Evolutionary conservation across 805 yeast species (phyloP), one percentile per base, ranked within the genome.

Genomic region (Yamadazyma takamatsuzukensis): DNA sequence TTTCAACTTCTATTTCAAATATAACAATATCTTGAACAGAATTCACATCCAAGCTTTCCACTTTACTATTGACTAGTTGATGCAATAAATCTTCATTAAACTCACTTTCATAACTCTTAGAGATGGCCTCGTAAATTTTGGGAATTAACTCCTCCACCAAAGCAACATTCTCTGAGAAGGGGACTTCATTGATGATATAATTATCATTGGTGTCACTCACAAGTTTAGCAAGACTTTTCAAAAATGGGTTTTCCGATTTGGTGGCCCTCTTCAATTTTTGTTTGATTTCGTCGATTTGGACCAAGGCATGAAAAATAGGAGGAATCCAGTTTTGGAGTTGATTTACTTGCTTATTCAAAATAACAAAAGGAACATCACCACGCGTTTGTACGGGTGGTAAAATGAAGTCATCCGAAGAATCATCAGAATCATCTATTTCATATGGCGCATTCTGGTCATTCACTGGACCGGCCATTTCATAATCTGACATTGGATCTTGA

Each of bases 1-100:
- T 29, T 9, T 63, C 69, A 8, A 36, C 19, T 18, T 66, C 70
- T 12, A 66, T 49, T 16, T 61, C 61, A 21, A 66, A 44, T 4
- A 56, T 49, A 6, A 46, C 41, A 14, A 64, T 32, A 7, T 47
- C 34, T 14, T 37, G 44, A 7, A 19, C 16, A 15, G 13, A 16
- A 21, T 13, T 33, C 29, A 14, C 56, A 25, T 57, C 64, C 4
- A 37, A 46, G 23, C 60, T 53, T 28, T 53, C 56, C 12, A 62
- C 67, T 14, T 28, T 30, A 1, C 60, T 54, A 28, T 47, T 49
- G 18, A 62, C 48, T 4, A 58, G 22, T 11, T 35, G 21, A 6
- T 36, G 30, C 8, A 51, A 15, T n/a, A 26, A 31, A 6, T 27
- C 19, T 14, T 35, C 39, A 4, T 24, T 22, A 24, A 21, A 30